phyloP scores from a whole-genome alignment of 495 filamentous ascomycete genomes.

The Tuber indicum region DNA sequence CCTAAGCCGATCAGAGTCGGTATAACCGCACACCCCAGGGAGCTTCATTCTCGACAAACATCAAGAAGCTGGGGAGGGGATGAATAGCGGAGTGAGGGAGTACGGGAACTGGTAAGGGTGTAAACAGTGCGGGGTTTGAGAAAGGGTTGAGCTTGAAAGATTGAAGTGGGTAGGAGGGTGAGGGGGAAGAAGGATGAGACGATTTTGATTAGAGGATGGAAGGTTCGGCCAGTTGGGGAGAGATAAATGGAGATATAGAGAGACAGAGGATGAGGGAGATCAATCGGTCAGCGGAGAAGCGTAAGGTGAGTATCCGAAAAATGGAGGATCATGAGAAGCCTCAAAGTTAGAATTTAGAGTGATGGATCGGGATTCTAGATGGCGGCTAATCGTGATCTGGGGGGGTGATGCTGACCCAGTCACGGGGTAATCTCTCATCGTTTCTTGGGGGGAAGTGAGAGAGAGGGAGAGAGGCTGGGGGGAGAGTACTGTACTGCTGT shows the following conservation, averaged over 20 bases:
- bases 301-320: background rate
- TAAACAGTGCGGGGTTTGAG: background rate
- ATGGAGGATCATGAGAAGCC: background rate
- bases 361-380: background rate
- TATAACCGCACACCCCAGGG: background rate
- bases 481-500: background rate
- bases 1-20: background rate
- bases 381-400: background rate
- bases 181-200: background rate
- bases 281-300: background rate
- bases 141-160: background rate
- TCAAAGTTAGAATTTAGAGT: background rate
- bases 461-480: background rate
- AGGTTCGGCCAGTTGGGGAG: background rate
- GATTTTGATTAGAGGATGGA: background rate
- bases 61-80: background rate
- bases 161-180: background rate
- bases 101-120: background rate
- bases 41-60: background rate
- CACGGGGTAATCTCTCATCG: background rate
- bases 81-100: background rate
- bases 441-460: too few species aligned
- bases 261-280: background rate
- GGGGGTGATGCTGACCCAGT: background rate
- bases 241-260: background rate